Conservation (phyloP, 805 yeast species). For the Kodamaea sagamina region DNA sequence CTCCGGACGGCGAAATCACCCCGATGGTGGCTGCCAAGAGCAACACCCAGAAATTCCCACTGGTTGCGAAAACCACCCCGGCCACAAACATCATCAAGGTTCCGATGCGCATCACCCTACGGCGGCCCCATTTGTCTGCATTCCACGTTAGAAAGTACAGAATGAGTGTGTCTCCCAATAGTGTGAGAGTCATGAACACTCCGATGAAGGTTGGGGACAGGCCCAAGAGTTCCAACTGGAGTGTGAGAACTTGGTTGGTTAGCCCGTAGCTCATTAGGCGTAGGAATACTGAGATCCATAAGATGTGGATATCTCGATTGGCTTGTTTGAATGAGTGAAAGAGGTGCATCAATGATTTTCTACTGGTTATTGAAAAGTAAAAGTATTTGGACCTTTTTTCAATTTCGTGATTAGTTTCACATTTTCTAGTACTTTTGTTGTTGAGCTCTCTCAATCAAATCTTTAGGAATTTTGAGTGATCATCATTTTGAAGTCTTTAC, state of each 20-base stretch:
- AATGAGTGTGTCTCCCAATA: constrained; percentile 74
- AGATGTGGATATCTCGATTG: constrained; percentile 55
- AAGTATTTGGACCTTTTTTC: no score
- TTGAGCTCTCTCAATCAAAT: no score
- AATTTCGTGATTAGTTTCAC: not conserved
- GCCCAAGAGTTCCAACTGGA: constrained; percentile 58
- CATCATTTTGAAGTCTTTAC: no score
- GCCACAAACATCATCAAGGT: constrained; percentile 66
- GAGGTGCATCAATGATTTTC: constrained; percentile 34
- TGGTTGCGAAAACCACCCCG: constrained; percentile 64
- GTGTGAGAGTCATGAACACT: constrained; percentile 75
- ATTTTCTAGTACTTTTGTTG: no score
- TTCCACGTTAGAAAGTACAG: constrained; percentile 75
- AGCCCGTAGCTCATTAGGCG: constrained; percentile 76
- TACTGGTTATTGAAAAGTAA: no score
- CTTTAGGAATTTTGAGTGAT: no score
- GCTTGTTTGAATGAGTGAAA: constrained; percentile 39
- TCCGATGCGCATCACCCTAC: constrained; percentile 63
- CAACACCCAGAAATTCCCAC: constrained; percentile 54
- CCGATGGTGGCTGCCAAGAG: constrained; percentile 77
- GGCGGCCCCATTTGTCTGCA: constrained; percentile 70
- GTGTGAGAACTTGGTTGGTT: constrained; percentile 75
- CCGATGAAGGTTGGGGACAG: constrained; percentile 66
- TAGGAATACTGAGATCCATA: constrained; percentile 69
- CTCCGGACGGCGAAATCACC: constrained; percentile 86